These are phyloP conservation scores for Phaeomoniella chlamydospora DNA, from an alignment of 2,329 filamentous ascomycete genomes.

Conservation along the genomic window DNA sequence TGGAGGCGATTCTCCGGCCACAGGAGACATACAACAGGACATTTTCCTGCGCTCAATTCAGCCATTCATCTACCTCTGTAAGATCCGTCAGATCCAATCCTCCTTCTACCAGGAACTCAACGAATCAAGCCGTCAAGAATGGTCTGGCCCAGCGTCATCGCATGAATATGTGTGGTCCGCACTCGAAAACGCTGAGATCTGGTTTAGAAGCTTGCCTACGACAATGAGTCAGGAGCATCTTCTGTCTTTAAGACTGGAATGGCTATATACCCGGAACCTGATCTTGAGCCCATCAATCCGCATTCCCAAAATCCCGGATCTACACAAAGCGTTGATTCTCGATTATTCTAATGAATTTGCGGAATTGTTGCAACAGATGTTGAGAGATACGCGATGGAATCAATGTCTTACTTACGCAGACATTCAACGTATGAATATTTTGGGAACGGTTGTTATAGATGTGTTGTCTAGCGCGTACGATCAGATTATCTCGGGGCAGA, in stretches of 20 bases:
- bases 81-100: slow-evolving; percentile 73
- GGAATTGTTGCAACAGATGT: slow-evolving; percentile 54
- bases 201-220: slow-evolving; percentile 63
- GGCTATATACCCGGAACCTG: slow-evolving; percentile 83
- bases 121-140: slow-evolving; percentile 37
- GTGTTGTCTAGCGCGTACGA: slow-evolving; percentile 40
- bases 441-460: slow-evolving; percentile 42
- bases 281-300: slow-evolving; percentile 69
- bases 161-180: slow-evolving; percentile 29
- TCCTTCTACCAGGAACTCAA: slow-evolving; percentile 82
- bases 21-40: slow-evolving; percentile 21
- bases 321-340: slow-evolving; percentile 69
- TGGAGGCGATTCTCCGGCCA: slow-evolving; percentile 9
- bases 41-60: slow-evolving; percentile 45
- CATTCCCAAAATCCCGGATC: slow-evolving; percentile 57
- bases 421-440: slow-evolving; percentile 67
- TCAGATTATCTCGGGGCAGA: slow-evolving; percentile 17
- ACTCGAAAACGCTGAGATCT: slow-evolving; percentile 49
- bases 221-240: slow-evolving; percentile 51
- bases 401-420: slow-evolving; percentile 78
- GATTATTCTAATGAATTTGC: slow-evolving; percentile 77
- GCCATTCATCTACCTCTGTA: slow-evolving; percentile 64
- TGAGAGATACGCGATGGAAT: slow-evolving; percentile 42
- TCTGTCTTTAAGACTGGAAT: slow-evolving; percentile 71
- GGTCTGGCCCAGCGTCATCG: slow-evolving; percentile 56